Evolutionary conservation across 129 eudicot species (phyloP).

Genomic region (Apium graveolens): DNA sequence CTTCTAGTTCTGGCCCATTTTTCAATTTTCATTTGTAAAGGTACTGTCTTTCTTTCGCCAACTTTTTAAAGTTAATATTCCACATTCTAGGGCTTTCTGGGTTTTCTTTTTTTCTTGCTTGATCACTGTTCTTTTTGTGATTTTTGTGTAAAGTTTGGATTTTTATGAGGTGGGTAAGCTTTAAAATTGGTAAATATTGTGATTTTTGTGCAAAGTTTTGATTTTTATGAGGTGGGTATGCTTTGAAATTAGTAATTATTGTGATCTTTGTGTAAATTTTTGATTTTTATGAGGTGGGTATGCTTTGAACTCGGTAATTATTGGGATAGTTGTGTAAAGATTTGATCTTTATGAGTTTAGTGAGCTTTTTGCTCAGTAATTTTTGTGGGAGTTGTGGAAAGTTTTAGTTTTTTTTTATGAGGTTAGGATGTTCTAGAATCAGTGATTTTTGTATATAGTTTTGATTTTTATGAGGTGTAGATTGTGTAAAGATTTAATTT

Average conservation of each 20-base stretch:
- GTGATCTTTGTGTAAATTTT: neutral
- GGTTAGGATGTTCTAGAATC: neutral
- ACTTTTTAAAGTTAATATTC: neutral
- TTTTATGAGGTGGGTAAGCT: neutral
- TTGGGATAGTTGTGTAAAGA: neutral
- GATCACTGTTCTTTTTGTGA: neutral
- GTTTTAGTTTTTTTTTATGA: neutral
- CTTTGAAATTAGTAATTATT: neutral
- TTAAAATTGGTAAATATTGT: neutral
- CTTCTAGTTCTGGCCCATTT: neutral
- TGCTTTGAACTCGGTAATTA: neutral
- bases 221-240: neutral
- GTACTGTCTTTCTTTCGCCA: conserved; percentile 12
- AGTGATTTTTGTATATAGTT: neutral
- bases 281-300: neutral
- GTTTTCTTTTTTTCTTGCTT: neutral
- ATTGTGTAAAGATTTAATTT: neutral
- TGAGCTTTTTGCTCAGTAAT: neutral
- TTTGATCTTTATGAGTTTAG: neutral
- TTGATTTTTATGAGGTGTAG: neutral
- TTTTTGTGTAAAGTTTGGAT: neutral
- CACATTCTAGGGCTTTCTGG: conserved; percentile 9
- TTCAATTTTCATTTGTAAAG: conserved; percentile 15
- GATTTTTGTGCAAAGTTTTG: neutral
- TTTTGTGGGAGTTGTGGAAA: neutral